phyloP scores from a whole-genome alignment of 768 basidiomycete species.

The Sporobolomyces roseus region DNA sequence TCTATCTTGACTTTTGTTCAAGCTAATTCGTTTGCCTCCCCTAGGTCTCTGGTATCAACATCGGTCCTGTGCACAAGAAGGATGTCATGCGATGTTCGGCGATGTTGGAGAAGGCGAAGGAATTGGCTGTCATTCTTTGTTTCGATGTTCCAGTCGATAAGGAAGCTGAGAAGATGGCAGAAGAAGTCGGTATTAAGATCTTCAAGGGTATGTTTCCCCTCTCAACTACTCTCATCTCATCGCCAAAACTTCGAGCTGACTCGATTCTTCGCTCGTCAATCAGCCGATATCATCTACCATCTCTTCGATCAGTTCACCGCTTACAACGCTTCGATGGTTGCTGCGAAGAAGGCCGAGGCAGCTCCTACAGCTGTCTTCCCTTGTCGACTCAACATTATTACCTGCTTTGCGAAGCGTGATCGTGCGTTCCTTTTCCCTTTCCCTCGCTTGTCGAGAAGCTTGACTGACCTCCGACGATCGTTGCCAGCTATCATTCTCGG shows the following conservation, averaged over 20 bases:
- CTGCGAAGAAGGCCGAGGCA: constrained; percentile 86
- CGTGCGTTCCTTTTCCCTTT: constrained; percentile 47
- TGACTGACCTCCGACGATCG: not conserved
- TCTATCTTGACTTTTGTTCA: not conserved
- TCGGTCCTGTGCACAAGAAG: constrained; percentile 92
- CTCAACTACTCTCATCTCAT: not conserved
- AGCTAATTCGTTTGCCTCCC: not conserved
- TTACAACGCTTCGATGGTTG: constrained; percentile 84
- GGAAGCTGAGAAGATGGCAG: constrained; percentile 84
- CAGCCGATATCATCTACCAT: constrained; percentile 98
- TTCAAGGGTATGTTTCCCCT: constrained; percentile 69
- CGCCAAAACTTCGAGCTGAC: not conserved
- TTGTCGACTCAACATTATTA: constrained; percentile 83
- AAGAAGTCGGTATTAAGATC: constrained; percentile 86
- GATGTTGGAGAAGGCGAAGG: constrained; percentile 94
- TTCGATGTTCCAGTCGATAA: constrained; percentile 94
- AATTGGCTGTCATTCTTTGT: constrained; percentile 88
- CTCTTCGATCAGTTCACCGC: constrained; percentile 93
- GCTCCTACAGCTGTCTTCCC: constrained; percentile 97
- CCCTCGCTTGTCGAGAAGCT: not conserved
- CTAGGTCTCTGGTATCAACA: constrained; percentile 85
- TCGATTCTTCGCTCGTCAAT: not conserved
- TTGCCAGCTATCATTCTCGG: constrained; percentile 72
- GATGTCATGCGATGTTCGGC: constrained; percentile 87
- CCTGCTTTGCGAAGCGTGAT: constrained; percentile 93